phyloP scores from a whole-genome alignment of 2,329 filamentous ascomycete genomes.

The Rutstroemia sydowiana region DNA sequence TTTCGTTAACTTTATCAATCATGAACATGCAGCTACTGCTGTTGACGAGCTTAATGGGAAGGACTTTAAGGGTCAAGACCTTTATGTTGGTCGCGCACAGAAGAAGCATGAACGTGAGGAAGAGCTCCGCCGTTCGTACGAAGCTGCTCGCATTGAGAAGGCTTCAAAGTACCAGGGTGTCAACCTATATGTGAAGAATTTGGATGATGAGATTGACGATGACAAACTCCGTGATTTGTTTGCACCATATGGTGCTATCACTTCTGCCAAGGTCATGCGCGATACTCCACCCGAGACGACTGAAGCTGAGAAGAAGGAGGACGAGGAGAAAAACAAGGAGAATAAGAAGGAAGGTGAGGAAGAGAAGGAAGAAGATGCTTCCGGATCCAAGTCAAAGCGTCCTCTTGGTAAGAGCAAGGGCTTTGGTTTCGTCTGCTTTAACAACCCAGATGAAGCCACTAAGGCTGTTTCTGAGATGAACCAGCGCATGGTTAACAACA shows the following conservation, averaged over 20 bases:
- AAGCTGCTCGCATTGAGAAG: conserved; percentile 95
- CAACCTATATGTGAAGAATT: conserved; percentile 99
- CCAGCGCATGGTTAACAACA: conserved; percentile 95
- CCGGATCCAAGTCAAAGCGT: conserved; percentile 45
- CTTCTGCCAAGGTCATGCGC: conserved; percentile 98
- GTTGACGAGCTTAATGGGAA: conserved; percentile 89
- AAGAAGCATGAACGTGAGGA: conserved; percentile 99
- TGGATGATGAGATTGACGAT: conserved; percentile 93
- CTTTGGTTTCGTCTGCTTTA: conserved; percentile 99
- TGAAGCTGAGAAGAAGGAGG: conserved; percentile 36
- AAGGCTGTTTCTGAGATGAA: conserved; percentile 99
- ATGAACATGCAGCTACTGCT: conserved; percentile 77
- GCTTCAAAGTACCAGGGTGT: conserved; percentile 99
- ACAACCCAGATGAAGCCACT: conserved; percentile 97
- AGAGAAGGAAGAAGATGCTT: conserved; percentile 44
- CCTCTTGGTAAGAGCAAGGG: conserved; percentile 96
- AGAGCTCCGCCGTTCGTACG: conserved; percentile 97
- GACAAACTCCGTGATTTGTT: conserved; percentile 96
- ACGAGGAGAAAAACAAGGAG: conserved; percentile 37
- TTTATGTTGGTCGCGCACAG: conserved; percentile 96
- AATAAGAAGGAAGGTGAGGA: conserved; percentile 37
- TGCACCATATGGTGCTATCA: conserved; percentile 85
- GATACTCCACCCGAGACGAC: conserved; percentile 56
- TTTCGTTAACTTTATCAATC: conserved; percentile 91
- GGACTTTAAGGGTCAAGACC: conserved; percentile 88